Evolutionary conservation across 495 filamentous ascomycete genomes (phyloP), one percentile per base, ranked within the genome.

Genomic region (Daldinia concentrica): DNA sequence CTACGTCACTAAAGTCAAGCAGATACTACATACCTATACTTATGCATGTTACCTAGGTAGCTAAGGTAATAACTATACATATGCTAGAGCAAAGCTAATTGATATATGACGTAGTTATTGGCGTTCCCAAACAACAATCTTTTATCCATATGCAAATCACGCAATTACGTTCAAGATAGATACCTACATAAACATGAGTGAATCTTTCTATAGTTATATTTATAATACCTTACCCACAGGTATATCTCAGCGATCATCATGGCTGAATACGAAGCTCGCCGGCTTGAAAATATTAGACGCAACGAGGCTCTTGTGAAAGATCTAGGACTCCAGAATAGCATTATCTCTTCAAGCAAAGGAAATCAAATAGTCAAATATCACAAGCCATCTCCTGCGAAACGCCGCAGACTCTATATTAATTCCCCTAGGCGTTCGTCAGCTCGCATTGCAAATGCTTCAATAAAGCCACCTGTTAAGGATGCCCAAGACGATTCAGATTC

Each of bases 291-390:
- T 68, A 88, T 88, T 36, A 83, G 82, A 19, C 77, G 78, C 0
- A 89, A 90, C 74, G 80, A 85, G 62, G 82, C 79, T 3, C 79
- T 88, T 6, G 77, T 89, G 6, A 85, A 81, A 51, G 82, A 80
- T 19, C 66, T 80, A 30, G 75, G 75, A 11, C 65, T 77, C 1
- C 72, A 70, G 24, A 59, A 66, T 43, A 9, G 9, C 22, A 24
- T 48, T 8, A 48, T 5, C 43, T 26, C 34, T 15, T 36, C 32
- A 32, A 43, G 30, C 15, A 41, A 54, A 52, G 36, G 14, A 39
- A 17, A 51, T 30, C 22, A 32, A 34, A 59, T 59, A 27, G 8
- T 29, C 1, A 26, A 17, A 4, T 19, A 19, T 19, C 6, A 30
- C 15, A 34, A 64, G 26, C 52, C 62, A 8, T 69, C 58, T 12